Conservation (phyloP, 1,284 basidiomycete genomes). For the Austropuccinia psidii region DNA sequence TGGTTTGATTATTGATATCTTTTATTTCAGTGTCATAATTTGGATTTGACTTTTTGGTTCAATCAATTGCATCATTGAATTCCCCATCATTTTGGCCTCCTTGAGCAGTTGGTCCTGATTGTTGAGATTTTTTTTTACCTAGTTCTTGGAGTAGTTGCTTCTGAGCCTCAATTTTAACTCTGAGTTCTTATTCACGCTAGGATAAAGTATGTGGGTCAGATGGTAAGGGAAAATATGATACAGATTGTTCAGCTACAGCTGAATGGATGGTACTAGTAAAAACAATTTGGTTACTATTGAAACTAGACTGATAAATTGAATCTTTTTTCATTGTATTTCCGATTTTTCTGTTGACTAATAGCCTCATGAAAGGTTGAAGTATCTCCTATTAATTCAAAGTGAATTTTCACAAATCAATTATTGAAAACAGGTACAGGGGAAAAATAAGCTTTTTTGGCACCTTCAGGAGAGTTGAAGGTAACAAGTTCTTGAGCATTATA, state of each 20-base stretch:
- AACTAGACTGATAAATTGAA: no score
- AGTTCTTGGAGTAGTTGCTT: constrained; percentile 22
- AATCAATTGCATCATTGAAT: neutral
- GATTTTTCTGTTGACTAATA: neutral
- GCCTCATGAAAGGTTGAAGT: neutral
- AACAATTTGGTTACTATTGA: neutral
- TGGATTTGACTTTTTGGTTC: neutral
- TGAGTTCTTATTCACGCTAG: constrained; percentile 20
- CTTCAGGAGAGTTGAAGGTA: constrained; percentile 16
- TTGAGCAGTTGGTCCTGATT: neutral
- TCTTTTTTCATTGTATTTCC: no score
- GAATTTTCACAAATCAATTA: constrained; percentile 31
- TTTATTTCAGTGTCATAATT: neutral
- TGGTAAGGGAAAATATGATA: neutral
- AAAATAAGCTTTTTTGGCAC: constrained; percentile 12
- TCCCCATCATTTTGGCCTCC: neutral
- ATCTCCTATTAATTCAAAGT: neutral
- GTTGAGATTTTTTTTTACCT: constrained; percentile 12
- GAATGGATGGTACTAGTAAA: neutral
- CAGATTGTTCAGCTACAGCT: neutral
- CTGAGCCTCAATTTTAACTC: constrained; percentile 30
- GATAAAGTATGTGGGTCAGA: neutral
- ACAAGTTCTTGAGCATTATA: constrained; percentile 21
- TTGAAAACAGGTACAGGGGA: constrained; percentile 33
- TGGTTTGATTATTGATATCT: neutral